phyloP scores from a whole-genome alignment of 306 rosid genomes.

The Gillenia trifoliata region DNA sequence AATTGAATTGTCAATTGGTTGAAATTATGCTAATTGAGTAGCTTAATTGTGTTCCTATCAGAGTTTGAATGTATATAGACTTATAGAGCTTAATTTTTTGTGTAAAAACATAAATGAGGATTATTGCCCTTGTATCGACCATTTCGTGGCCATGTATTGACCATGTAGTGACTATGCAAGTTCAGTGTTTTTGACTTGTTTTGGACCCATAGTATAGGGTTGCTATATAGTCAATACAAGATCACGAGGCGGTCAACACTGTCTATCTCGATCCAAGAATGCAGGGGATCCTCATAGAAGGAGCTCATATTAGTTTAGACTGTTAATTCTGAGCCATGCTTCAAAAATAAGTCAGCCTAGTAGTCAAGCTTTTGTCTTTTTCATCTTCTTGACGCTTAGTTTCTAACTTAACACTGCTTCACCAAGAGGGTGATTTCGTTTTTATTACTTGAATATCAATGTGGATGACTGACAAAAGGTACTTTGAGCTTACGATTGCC shows the following conservation, averaged over 20 bases:
- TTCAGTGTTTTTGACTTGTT: no score
- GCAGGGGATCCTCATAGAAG: background rate
- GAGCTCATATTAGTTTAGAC: background rate
- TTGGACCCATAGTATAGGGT: background rate
- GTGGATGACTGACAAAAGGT: slow-evolving; percentile 28
- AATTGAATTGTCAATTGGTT: background rate
- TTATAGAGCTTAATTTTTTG: no score
- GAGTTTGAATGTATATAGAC: background rate
- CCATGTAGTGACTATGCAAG: no score
- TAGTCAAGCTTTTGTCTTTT: background rate
- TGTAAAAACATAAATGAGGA: no score
- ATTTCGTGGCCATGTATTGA: no score
- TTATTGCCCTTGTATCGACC: no score
- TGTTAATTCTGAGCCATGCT: no score
- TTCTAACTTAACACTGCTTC: background rate
- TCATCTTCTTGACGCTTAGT: background rate
- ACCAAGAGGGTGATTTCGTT: background rate
- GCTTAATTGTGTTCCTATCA: background rate
- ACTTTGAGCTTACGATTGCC: background rate
- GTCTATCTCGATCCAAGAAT: background rate
- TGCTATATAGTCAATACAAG: background rate
- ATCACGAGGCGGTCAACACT: background rate
- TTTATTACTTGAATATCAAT: slow-evolving; percentile 7
- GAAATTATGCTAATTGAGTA: background rate
- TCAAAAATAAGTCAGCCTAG: background rate